Conservation (phyloP, 2,329 filamentous ascomycete species). For the Aaosphaeria pasadenensis region DNA sequence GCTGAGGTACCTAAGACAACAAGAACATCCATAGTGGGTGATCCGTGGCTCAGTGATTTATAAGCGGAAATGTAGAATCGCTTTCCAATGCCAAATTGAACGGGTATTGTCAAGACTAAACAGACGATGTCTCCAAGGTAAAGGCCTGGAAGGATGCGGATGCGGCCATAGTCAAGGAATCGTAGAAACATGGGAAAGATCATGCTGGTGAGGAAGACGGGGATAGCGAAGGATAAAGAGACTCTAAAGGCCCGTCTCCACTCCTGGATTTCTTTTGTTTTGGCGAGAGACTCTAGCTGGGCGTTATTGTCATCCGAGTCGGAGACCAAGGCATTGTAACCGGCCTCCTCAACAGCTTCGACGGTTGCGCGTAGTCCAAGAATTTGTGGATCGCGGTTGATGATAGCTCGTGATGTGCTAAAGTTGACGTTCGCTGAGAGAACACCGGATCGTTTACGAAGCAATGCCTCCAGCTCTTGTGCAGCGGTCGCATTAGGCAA, state of each 20-base stretch:
- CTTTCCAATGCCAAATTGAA: constrained; percentile 94
- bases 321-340: constrained; percentile 84
- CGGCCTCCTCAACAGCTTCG: constrained; percentile 74
- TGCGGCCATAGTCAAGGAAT: constrained; percentile 70
- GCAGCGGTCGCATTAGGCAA: constrained; percentile 70
- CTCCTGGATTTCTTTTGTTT: constrained; percentile 93
- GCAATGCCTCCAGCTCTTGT: constrained; percentile 64
- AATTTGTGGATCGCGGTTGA: constrained; percentile 68
- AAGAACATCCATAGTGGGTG: constrained; percentile 96
- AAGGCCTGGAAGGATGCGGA: constrained; percentile 68
- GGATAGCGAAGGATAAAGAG: constrained; percentile 78
- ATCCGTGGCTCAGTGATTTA: constrained; percentile 84
- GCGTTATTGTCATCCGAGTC: constrained; percentile 96
- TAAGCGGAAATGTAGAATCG: constrained; percentile 93
- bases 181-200: constrained; percentile 82
- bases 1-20: constrained; percentile 91
- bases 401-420: constrained; percentile 67
- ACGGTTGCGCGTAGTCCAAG: constrained; percentile 81
- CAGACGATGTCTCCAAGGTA: constrained; percentile 88
- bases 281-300: constrained; percentile 90
- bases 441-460: constrained; percentile 68
- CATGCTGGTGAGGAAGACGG: constrained; percentile 93
- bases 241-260: constrained; percentile 80
- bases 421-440: constrained; percentile 71
- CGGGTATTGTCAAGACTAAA: constrained; percentile 78